A percentile compares a stretch with the other conserved stretches of the same genome.
Conservation (phyloP, 306 rosid genomes). For the Malus sieversii region DNA sequence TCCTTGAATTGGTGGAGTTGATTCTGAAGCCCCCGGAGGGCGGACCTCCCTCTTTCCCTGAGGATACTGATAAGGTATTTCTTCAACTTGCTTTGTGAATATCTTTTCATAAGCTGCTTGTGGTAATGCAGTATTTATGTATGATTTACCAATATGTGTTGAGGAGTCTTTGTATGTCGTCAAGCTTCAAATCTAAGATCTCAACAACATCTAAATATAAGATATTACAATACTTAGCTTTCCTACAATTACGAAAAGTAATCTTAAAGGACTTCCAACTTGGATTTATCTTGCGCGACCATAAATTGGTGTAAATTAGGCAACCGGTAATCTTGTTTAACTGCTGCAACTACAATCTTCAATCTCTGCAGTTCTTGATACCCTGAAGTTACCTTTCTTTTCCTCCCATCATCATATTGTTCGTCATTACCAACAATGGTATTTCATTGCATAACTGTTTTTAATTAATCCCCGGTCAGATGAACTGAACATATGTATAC, state of each 20-base stretch:
- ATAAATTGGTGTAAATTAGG: neutral
- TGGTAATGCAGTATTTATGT: neutral
- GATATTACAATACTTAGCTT: neutral
- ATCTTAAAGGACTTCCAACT: neutral
- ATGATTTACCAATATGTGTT: neutral
- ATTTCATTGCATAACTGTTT: neutral
- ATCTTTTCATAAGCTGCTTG: constrained; percentile 9
- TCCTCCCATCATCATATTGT: neutral
- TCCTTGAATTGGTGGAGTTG: constrained; percentile 63
- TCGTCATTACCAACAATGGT: neutral
- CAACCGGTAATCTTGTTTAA: neutral
- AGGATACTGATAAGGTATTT: constrained; percentile 73
- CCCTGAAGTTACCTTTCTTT: neutral
- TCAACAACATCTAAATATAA: neutral
- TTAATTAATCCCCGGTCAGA: neutral
- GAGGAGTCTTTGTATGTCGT: neutral
- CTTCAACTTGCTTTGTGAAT: neutral
- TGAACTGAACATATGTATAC: neutral
- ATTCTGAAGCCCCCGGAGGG: constrained; percentile 74
- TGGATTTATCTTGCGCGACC: neutral
- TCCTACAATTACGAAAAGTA: neutral
- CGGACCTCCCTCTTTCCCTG: constrained; percentile 88
- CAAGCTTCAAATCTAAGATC: neutral
- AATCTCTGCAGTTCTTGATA: neutral
- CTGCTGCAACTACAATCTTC: neutral